phyloP scores from a whole-genome alignment of 1,284 basidiomycete genomes.

The Ganoderma lingzhi region DNA sequence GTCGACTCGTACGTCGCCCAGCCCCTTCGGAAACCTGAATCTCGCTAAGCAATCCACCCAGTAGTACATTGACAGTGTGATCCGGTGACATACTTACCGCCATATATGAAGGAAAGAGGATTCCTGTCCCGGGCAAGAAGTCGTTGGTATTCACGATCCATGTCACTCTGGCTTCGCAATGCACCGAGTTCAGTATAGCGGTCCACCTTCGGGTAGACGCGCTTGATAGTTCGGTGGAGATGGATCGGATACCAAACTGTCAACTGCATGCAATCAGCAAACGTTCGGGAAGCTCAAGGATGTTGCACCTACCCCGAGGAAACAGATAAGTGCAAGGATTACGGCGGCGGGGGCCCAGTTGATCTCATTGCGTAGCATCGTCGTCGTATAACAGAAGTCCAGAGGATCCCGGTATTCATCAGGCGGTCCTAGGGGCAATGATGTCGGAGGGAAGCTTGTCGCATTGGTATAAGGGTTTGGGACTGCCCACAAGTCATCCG shows the following conservation, averaged over 20 bases:
- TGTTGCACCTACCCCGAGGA: conserved; percentile 58
- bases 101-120: conserved; percentile 79
- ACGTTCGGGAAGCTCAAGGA: background rate
- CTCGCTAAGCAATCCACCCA: background rate
- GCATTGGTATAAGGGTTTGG: conserved; percentile 72
- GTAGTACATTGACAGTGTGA: background rate
- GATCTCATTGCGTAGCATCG: conserved; percentile 74
- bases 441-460: conserved; percentile 55
- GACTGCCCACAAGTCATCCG: conserved; percentile 76
- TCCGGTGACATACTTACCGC: conserved; percentile 55
- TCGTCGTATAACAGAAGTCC: conserved; percentile 84
- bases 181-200: conserved; percentile 77
- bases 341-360: conserved; percentile 77
- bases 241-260: conserved; percentile 79
- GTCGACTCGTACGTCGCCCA: conserved; percentile 74
- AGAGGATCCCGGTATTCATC: conserved; percentile 66
- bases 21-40: conserved; percentile 68
- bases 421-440: conserved; percentile 61
- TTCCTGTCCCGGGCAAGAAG: conserved; percentile 71
- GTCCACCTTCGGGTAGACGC: conserved; percentile 72
- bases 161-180: conserved; percentile 60
- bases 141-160: conserved; percentile 80
- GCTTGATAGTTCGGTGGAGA: conserved; percentile 62
- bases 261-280: conserved; percentile 50
- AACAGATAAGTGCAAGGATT: conserved; percentile 61